phyloP scores from a whole-genome alignment of 306 rosid genomes.

The Glycine tomentella region DNA sequence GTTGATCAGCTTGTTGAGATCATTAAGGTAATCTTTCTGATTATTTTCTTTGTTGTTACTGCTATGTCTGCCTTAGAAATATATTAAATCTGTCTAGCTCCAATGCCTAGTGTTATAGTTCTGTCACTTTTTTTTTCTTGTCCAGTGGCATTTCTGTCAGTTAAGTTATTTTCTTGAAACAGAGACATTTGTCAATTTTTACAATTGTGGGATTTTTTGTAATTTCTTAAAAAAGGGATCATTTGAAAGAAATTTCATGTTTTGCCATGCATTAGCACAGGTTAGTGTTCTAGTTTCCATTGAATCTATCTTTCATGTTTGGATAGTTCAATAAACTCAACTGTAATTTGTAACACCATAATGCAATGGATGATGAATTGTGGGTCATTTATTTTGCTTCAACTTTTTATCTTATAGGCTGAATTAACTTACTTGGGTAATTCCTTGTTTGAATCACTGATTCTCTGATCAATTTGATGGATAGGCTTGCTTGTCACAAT shows the following conservation, averaged over 20 bases:
- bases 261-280: background rate
- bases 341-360: slow-evolving; percentile 2
- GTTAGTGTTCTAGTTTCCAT: background rate
- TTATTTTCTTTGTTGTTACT: background rate
- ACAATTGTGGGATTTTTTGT: background rate
- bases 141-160: background rate
- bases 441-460: slow-evolving; percentile 15
- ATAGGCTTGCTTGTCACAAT: slow-evolving; percentile 10
- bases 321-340: background rate
- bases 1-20: slow-evolving; percentile 97
- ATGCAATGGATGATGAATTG: slow-evolving; percentile 3
- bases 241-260: slow-evolving; percentile 4
- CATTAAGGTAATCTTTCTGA: slow-evolving; percentile 70
- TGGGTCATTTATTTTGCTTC: slow-evolving; percentile 13
- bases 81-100: background rate
- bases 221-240: background rate
- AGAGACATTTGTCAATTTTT: background rate
- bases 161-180: background rate
- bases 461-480: slow-evolving; percentile 8
- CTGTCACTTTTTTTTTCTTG: background rate
- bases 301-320: slow-evolving; percentile 18
- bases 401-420: background rate
- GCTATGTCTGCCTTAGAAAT: background rate
- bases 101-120: background rate
- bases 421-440: background rate